A percentile compares a stretch with the other conserved stretches of the same genome.
These are phyloP conservation scores for Hsuehochloa calcarea DNA, from an alignment of 176 grass and related monocot genomes.

Conservation along the genomic window DNA sequence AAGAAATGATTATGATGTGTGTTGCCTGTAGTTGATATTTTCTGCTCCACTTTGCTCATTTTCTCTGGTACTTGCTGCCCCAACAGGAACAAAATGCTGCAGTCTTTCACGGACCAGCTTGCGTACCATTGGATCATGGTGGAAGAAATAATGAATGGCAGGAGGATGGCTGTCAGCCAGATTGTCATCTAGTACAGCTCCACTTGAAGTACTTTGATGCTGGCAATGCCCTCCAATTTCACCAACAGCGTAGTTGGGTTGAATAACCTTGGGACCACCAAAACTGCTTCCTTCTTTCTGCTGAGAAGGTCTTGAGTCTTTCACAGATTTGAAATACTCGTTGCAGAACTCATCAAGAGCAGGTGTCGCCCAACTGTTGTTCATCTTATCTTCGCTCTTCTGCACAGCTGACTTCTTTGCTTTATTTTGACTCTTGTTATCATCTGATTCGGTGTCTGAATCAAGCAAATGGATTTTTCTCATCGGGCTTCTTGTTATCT, in stretches of 20 bases:
- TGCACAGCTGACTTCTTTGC: conserved; percentile 12
- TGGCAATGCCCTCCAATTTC: conserved; percentile 41
- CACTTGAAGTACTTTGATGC: conserved; percentile 37
- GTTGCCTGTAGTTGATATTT: conserved; percentile 51
- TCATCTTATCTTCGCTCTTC: conserved; percentile 18
- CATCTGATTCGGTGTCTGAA: conserved; percentile 79
- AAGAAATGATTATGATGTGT: background rate
- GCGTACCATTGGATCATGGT: conserved; percentile 64
- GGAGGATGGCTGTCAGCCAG: conserved; percentile 47
- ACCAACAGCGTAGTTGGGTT: too few relatives aligned
- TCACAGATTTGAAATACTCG: conserved; percentile 68
- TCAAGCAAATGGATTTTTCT: conserved; percentile 80
- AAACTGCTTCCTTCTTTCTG: conserved; percentile 32
- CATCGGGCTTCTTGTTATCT: conserved; percentile 61
- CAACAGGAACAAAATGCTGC: conserved; percentile 55
- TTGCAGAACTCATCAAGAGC: conserved; percentile 83
- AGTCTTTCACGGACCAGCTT: conserved; percentile 55
- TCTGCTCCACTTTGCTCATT: conserved; percentile 35
- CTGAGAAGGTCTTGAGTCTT: conserved; percentile 31
- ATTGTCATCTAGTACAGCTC: conserved; percentile 20
- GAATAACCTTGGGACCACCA: background rate
- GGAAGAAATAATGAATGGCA: conserved; percentile 63
- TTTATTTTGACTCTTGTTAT: conserved; percentile 43
- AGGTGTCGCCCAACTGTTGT: conserved; percentile 60
- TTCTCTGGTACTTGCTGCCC: conserved; percentile 36